phyloP scores from a whole-genome alignment of 129 eudicot species.

The Sambucus nigra region DNA sequence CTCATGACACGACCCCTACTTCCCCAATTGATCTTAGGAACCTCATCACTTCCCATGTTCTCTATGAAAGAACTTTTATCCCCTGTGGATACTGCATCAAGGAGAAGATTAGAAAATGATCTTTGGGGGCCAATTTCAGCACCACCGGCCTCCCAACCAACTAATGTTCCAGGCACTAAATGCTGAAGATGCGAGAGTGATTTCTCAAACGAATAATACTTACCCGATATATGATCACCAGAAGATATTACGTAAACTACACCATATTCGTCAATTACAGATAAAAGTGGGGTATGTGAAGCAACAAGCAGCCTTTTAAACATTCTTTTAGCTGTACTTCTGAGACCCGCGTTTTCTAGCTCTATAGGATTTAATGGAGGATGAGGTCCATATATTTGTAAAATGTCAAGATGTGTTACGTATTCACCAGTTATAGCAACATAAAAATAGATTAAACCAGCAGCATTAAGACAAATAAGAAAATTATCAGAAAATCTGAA shows the following conservation, averaged over 20 bases:
- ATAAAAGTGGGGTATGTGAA: slow-evolving; percentile 55
- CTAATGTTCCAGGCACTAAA: slow-evolving; percentile 41
- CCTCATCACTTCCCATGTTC: slow-evolving; percentile 17
- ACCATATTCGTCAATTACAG: slow-evolving; percentile 70
- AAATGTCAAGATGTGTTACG: slow-evolving; percentile 41
- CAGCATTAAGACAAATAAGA: slow-evolving; percentile 63
- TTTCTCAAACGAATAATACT: slow-evolving; percentile 26
- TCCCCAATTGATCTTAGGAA: slow-evolving; percentile 23
- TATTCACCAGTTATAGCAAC: slow-evolving; percentile 56
- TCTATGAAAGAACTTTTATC: slow-evolving; percentile 18
- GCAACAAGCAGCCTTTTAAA: slow-evolving; percentile 57
- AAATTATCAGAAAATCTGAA: slow-evolving; percentile 54
- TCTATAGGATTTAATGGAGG: slow-evolving; percentile 11
- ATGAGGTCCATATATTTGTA: slow-evolving; percentile 21
- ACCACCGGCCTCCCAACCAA: slow-evolving; percentile 76
- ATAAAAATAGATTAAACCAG: slow-evolving; percentile 50
- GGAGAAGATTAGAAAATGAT: slow-evolving; percentile 28
- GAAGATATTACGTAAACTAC: slow-evolving; percentile 46
- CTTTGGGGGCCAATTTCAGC: slow-evolving; percentile 73
- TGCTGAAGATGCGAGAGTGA: slow-evolving; percentile 30
- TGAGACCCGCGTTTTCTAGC: slow-evolving; percentile 10
- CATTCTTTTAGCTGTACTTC: slow-evolving; percentile 31
- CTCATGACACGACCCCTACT: slow-evolving; percentile 25
- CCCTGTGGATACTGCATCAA: slow-evolving; percentile 9
- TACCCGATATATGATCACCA: slow-evolving; percentile 34